A percentile compares a stretch with the other conserved stretches of the same genome.
These are phyloP conservation scores for Acanthamoeba healyi DNA, from an alignment of 208 protist genomes.

Conservation along the genomic window DNA sequence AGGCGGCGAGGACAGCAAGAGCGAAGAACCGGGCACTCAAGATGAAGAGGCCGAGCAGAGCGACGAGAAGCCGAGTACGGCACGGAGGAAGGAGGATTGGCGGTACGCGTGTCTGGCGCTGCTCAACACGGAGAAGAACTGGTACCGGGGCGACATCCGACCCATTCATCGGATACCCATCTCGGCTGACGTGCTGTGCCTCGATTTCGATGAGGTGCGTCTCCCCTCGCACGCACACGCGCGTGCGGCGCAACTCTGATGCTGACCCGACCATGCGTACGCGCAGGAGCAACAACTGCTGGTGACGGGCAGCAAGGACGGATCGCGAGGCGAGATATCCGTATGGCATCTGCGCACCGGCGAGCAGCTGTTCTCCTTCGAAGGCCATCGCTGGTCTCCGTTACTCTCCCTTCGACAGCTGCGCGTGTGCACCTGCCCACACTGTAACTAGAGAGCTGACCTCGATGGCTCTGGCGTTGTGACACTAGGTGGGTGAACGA, in stretches of 20 bases:
- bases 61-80: not conserved
- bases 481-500: constrained; percentile 22
- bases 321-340: not conserved
- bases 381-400: constrained; percentile 52
- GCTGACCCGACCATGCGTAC: not conserved
- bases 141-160: constrained; percentile 12
- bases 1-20: no score
- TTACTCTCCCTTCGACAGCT: no score
- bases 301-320: constrained; percentile 18
- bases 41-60: no score
- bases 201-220: constrained; percentile 29
- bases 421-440: no score
- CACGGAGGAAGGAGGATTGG: not conserved
- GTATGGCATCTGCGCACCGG: not conserved
- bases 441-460: no score
- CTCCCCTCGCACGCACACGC: not conserved
- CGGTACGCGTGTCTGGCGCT: constrained; percentile 14
- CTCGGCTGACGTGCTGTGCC: not conserved
- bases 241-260: not conserved
- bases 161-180: not conserved
- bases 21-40: no score
- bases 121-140: not conserved
- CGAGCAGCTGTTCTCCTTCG: constrained; percentile 2
- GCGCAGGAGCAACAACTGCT: constrained; percentile 35
- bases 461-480: not conserved